phyloP scores from a whole-genome alignment of 805 yeast genomes.

The Kuraishia piskuri region DNA sequence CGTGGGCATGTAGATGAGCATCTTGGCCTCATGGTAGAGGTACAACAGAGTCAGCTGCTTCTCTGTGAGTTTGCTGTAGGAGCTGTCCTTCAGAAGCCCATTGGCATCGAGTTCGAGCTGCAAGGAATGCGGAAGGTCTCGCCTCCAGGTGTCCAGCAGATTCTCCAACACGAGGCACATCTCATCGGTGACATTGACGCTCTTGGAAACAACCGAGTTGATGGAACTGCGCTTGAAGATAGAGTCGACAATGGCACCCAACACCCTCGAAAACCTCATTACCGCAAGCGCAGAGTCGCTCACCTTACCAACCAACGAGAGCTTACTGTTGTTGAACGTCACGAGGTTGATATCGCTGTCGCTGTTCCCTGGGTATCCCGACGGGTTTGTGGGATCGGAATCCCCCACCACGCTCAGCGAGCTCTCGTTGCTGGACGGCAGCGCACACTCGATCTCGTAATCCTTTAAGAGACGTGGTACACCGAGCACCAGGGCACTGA shows the following conservation, averaged over 20 bases:
- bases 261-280: slow-evolving; percentile 61
- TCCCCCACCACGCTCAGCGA: slow-evolving; percentile 2
- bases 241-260: slow-evolving; percentile 66
- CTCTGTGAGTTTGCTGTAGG: slow-evolving; percentile 24
- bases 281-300: slow-evolving; percentile 52
- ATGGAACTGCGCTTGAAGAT: slow-evolving; percentile 53
- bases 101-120: slow-evolving; percentile 57
- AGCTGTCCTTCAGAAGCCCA: slow-evolving; percentile 34
- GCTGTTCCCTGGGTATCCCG: slow-evolving; percentile 12
- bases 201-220: slow-evolving; percentile 12
- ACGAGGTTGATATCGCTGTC: slow-evolving; percentile 46
- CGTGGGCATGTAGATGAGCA: slow-evolving; percentile 58
- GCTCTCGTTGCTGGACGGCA: slow-evolving; percentile 50
- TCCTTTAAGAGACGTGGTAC: slow-evolving; percentile 77
- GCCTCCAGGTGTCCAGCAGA: slow-evolving; percentile 70
- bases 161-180: slow-evolving; percentile 39
- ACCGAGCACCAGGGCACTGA: slow-evolving; percentile 69
- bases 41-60: slow-evolving; percentile 46
- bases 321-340: slow-evolving; percentile 47
- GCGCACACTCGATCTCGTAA: slow-evolving; percentile 77
- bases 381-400: slow-evolving; percentile 17
- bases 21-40: slow-evolving; percentile 53
- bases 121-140: slow-evolving; percentile 53
- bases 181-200: slow-evolving; percentile 20
- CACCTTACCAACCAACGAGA: slow-evolving; percentile 65